phyloP scores from a whole-genome alignment of 352 stramenopile genomes.

The Phytophthora tentaculata region DNA sequence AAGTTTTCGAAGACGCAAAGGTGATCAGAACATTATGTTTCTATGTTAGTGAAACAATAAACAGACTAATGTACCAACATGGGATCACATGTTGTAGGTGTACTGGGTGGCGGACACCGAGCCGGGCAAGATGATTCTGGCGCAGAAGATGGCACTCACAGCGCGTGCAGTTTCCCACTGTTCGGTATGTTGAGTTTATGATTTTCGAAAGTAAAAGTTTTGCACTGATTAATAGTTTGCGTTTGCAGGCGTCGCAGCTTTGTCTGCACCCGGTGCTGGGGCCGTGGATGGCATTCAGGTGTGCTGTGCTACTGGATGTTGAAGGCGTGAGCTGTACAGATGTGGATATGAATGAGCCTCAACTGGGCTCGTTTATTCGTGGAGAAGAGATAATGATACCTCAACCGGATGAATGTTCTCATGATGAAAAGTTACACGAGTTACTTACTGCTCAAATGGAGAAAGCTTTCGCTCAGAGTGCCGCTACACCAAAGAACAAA shows the following conservation, averaged over 20 bases:
- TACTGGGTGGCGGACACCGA: slow-evolving; percentile 76
- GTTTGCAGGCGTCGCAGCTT: slow-evolving; percentile 57
- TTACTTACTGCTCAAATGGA: slow-evolving; percentile 52
- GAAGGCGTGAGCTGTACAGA: slow-evolving; percentile 25
- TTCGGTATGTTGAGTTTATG: slow-evolving; percentile 27
- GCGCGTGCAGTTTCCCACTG: slow-evolving; percentile 53
- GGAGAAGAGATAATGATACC: slow-evolving; percentile 9
- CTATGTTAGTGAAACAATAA: not conserved
- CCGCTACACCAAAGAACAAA: slow-evolving; percentile 24
- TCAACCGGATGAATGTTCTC: slow-evolving; percentile 44
- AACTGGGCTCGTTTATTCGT: slow-evolving; percentile 12
- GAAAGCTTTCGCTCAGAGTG: slow-evolving; percentile 51
- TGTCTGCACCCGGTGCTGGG: slow-evolving; percentile 69
- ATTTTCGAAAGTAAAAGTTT: not conserved
- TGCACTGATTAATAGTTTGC: slow-evolving; percentile 2
- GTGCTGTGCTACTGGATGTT: slow-evolving; percentile 58
- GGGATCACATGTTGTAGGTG: slow-evolving; percentile 28
- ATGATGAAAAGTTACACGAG: slow-evolving; percentile 47
- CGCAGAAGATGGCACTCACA: slow-evolving; percentile 70
- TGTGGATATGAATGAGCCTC: slow-evolving; percentile 13
- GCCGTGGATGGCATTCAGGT: slow-evolving; percentile 75
- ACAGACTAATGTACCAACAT: not conserved
- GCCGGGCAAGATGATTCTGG: slow-evolving; percentile 77
- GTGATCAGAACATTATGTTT: slow-evolving; percentile 17
- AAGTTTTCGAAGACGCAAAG: slow-evolving; percentile 28